Conservation (phyloP, 352 stramenopile genomes). For the Pythium insidiosum region DNA sequence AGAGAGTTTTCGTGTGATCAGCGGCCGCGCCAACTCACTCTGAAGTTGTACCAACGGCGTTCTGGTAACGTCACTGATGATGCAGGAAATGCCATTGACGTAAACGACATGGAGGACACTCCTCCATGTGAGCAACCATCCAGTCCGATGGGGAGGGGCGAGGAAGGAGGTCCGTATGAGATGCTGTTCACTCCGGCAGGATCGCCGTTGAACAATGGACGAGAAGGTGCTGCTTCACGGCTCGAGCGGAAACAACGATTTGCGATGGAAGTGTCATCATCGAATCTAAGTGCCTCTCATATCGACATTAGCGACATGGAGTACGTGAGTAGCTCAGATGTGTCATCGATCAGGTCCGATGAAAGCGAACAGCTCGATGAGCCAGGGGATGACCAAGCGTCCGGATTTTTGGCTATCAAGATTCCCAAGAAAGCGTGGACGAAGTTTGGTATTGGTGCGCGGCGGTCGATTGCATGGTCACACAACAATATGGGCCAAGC, state of each 20-base stretch:
- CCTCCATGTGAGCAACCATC: too few relatives aligned
- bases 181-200: constrained; percentile 49
- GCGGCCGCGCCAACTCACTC: constrained; percentile 53
- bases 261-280: too few relatives aligned
- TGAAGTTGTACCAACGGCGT: constrained; percentile 74
- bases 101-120: too few relatives aligned
- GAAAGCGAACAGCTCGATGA: constrained; percentile 22
- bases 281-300: too few relatives aligned
- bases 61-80: too few relatives aligned
- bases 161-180: constrained; percentile 50
- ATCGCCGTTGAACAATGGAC: constrained; percentile 35
- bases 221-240: too few relatives aligned
- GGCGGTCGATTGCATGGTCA: constrained; percentile 66
- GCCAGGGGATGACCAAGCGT: constrained; percentile 17
- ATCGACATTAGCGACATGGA: constrained; percentile 56
- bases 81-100: too few relatives aligned
- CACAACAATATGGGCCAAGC: constrained; percentile 73
- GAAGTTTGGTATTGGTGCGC: constrained; percentile 48
- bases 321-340: constrained; percentile 60
- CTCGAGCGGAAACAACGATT: too few relatives aligned
- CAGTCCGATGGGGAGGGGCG: constrained; percentile 44
- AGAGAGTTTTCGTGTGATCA: constrained; percentile 57
- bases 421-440: constrained; percentile 82
- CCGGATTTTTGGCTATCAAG: constrained; percentile 69
- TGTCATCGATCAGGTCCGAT: constrained; percentile 50